phyloP scores from a whole-genome alignment of 345 rosid species.

The Eucalyptus marginata region DNA sequence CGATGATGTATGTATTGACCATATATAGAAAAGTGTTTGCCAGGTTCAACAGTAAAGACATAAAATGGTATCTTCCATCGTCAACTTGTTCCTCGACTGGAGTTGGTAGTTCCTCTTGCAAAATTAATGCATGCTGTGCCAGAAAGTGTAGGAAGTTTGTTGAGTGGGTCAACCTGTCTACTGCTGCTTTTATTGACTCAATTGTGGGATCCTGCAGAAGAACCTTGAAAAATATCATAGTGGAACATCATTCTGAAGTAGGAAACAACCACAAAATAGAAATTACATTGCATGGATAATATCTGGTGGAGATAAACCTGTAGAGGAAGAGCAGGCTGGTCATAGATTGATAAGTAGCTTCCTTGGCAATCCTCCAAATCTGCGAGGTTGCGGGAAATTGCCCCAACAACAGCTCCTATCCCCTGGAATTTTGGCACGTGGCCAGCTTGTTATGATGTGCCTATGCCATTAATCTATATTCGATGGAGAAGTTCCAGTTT shows the following conservation, averaged over 20 bases:
- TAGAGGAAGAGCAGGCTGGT: conserved; percentile 77
- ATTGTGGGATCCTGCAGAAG: conserved; percentile 77
- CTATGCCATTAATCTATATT: neutral
- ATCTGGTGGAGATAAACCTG: conserved; percentile 33
- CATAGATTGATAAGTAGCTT: conserved; percentile 92
- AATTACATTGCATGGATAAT: neutral
- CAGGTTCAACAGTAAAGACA: conserved; percentile 77
- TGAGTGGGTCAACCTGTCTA: conserved; percentile 74
- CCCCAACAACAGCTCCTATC: conserved; percentile 96
- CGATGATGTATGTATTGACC: conserved; percentile 90
- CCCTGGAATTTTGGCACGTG: conserved; percentile 37
- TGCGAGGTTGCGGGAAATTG: conserved; percentile 94
- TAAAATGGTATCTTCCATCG: conserved; percentile 69
- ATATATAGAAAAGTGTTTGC: conserved; percentile 90
- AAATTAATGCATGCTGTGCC: conserved; percentile 95
- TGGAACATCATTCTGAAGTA: neutral
- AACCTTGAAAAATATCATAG: neutral
- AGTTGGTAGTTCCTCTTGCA: conserved; percentile 89
- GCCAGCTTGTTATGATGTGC: neutral
- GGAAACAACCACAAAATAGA: neutral
- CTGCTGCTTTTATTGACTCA: conserved; percentile 71
- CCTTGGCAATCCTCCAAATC: conserved; percentile 94
- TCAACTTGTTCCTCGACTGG: conserved; percentile 54
- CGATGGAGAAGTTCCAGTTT: neutral
- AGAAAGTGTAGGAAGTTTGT: conserved; percentile 78